These are phyloP conservation scores for Populus tremula DNA, from an alignment of 345 rosid species.

Conservation along the genomic window DNA sequence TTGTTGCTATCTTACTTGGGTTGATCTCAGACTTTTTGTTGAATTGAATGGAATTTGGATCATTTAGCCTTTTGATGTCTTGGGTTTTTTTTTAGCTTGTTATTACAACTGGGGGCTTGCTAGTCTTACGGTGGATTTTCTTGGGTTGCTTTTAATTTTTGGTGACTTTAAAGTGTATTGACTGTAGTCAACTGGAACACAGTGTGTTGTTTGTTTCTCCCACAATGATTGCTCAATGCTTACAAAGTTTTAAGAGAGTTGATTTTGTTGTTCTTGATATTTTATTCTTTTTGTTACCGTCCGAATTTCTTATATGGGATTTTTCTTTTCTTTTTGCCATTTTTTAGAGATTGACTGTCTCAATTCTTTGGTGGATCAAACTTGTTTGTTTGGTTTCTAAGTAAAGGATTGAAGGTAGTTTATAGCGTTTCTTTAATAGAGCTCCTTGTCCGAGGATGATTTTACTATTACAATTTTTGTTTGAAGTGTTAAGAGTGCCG, in stretches of 20 bases:
- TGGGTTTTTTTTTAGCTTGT: not conserved
- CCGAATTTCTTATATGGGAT: not conserved
- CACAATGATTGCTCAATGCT: not conserved
- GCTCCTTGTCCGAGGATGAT: not conserved
- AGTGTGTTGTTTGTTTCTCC: not conserved
- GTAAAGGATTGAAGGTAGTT: not conserved
- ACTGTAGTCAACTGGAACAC: constrained; percentile 16
- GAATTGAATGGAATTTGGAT: constrained; percentile 12
- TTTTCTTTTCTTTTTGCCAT: not conserved
- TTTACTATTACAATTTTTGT: not conserved
- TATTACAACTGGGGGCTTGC: constrained; percentile 6
- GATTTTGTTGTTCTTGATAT: not conserved
- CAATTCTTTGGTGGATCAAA: not conserved
- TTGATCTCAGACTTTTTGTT: constrained; percentile 14
- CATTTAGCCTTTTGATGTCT: not conserved
- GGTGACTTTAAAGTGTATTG: constrained; percentile 8
- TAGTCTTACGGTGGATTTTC: not conserved
- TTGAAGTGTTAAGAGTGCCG: not conserved
- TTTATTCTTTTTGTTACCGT: not conserved
- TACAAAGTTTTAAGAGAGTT: not conserved
- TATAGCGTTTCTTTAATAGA: not conserved
- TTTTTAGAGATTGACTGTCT: not conserved
- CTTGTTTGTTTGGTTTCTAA: not conserved
- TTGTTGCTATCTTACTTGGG: constrained; percentile 7
- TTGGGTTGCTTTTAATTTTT: not conserved